Percentiles rank a stretch among this genome's conserved stretches.
Evolutionary conservation across 192 early-diverging fungal species (phyloP).

Genomic region (Gaertneriomyces sp.): DNA sequence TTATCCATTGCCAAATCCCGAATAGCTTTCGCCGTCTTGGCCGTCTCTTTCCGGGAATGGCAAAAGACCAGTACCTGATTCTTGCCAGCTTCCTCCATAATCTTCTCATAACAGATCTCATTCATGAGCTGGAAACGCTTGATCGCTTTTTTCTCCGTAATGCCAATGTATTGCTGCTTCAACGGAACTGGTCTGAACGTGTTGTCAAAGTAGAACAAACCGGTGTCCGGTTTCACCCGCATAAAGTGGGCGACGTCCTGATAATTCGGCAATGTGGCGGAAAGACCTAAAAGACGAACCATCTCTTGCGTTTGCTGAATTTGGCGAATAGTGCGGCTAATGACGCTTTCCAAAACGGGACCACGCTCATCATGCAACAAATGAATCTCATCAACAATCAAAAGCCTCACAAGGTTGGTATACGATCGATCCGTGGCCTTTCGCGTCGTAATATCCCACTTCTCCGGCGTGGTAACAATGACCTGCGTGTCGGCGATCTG

Average conservation of each 20-base stretch:
- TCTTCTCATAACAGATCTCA: conserved; percentile 93
- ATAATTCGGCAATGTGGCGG: conserved; percentile 95
- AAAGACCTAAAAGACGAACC: conserved; percentile 87
- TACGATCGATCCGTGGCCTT: conserved; percentile 91
- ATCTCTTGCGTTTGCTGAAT: conserved; percentile 87
- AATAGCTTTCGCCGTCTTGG: conserved; percentile 86
- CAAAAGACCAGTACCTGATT: conserved; percentile 93
- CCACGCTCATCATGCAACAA: conserved; percentile 96
- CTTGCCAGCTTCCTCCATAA: conserved; percentile 75
- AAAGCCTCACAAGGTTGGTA: conserved; percentile 79
- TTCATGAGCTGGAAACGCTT: conserved; percentile 94
- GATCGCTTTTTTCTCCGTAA: conserved; percentile 95
- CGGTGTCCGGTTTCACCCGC: conserved; percentile 73
- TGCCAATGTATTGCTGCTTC: conserved; percentile 93
- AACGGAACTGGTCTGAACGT: conserved; percentile 91
- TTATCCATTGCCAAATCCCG: conserved; percentile 92
- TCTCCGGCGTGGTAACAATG: conserved; percentile 98
- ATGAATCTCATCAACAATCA: conserved; percentile 98
- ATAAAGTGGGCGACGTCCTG: conserved; percentile 91
- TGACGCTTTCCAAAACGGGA: conserved; percentile 90
- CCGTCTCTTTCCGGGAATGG: conserved; percentile 97
- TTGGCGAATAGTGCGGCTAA: conserved; percentile 76
- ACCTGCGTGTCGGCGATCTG: conserved; percentile 95
- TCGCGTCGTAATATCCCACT: conserved; percentile 98
- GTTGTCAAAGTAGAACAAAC: conserved; percentile 92